A percentile compares a stretch with the other conserved stretches of the same genome.
These are phyloP conservation scores for Eragrostis tef DNA, from an alignment of 202 grass and related monocot species.

Conservation along the genomic window DNA sequence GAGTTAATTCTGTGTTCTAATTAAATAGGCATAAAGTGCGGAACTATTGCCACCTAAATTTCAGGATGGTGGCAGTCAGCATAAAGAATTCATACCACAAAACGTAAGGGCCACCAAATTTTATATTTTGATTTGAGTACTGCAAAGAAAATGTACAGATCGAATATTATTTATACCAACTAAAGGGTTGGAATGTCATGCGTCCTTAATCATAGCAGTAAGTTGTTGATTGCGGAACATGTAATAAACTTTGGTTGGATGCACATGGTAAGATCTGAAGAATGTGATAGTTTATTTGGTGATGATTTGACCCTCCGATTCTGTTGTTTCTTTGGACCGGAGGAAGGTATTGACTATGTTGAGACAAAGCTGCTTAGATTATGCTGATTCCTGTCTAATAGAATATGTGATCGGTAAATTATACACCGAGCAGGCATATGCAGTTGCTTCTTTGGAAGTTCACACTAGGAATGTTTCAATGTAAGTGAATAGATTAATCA, in stretches of 20 bases:
- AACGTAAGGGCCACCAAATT: neutral
- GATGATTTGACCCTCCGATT: constrained; percentile 38
- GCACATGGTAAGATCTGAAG: constrained; percentile 39
- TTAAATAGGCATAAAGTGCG: neutral
- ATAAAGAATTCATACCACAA: neutral
- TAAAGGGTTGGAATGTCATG: constrained; percentile 8
- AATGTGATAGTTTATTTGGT: constrained; percentile 34
- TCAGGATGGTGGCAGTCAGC: neutral
- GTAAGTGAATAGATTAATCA: constrained; percentile 11
- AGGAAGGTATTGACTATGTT: neutral
- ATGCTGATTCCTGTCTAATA: neutral
- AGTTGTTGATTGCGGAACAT: neutral
- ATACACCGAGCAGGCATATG: neutral
- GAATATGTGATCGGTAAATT: constrained; percentile 2
- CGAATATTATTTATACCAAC: neutral
- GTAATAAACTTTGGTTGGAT: constrained; percentile 32
- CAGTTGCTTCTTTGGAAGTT: neutral
- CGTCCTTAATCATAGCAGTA: constrained; percentile 13
- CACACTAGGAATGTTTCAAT: neutral
- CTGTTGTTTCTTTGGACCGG: constrained; percentile 11
- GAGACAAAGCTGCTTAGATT: neutral
- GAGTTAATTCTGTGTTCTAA: neutral
- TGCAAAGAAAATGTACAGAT: neutral
- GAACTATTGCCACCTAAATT: neutral
- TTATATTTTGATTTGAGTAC: neutral